phyloP scores from a whole-genome alignment of 306 rosid species.

The Trifolium dubium region DNA sequence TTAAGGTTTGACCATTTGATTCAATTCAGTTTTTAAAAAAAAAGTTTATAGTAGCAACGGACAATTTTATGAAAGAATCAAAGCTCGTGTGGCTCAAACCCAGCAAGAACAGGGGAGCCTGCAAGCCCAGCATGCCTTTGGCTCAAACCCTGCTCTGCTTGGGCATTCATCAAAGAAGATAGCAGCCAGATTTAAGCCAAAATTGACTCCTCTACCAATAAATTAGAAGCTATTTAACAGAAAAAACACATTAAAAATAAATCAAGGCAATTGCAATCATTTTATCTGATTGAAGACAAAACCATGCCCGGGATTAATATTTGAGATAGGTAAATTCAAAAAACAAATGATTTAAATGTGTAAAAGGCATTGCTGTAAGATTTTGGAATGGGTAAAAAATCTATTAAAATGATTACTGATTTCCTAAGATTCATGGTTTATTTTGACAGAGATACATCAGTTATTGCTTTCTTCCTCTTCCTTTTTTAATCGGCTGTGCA shows the following conservation, averaged over 20 bases:
- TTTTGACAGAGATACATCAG: constrained; percentile 36
- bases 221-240: not conserved
- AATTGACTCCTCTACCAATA: not conserved
- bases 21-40: not conserved
- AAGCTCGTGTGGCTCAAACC: not conserved
- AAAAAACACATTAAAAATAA: not conserved
- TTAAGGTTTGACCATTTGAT: not conserved
- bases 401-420: constrained; percentile 32
- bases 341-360: constrained; percentile 3
- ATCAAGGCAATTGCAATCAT: not conserved
- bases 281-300: constrained; percentile 7
- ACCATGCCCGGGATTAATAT: constrained; percentile 17
- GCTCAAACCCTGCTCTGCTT: constrained; percentile 17
- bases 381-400: not conserved
- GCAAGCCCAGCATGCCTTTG: constrained; percentile 15
- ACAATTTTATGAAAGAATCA: not conserved
- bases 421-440: constrained; percentile 38
- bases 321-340: constrained; percentile 23
- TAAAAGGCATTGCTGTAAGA: not conserved
- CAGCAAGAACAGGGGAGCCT: constrained; percentile 1
- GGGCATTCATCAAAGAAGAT: constrained; percentile 3
- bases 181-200: not conserved
- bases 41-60: not conserved
- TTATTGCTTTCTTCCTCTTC: constrained; percentile 88
- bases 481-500: constrained; percentile 74